Percentiles rank a stretch among this genome's conserved stretches.
phyloP scores from a whole-genome alignment of 345 rosid species.

The Eucalyptus grandis region DNA sequence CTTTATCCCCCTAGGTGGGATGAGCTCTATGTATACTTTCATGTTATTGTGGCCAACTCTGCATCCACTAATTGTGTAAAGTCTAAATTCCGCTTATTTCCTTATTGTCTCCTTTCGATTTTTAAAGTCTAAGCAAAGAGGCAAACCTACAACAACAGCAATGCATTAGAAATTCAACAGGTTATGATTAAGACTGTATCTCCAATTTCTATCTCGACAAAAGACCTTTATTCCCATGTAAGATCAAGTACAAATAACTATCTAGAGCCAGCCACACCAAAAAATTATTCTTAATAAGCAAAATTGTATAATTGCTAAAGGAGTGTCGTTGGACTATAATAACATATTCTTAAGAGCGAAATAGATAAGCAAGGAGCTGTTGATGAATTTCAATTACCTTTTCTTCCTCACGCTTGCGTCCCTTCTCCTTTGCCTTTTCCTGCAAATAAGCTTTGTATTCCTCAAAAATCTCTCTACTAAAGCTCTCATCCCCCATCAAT shows the following conservation, averaged over 20 bases:
- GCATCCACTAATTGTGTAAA: not conserved
- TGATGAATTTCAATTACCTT: slow-evolving; percentile 34
- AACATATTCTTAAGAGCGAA: not conserved
- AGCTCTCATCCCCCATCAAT: slow-evolving; percentile 65
- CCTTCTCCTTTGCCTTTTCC: slow-evolving; percentile 93
- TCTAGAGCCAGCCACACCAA: not conserved
- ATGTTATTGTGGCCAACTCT: not conserved
- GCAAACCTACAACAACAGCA: not conserved
- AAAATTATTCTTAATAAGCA: not conserved
- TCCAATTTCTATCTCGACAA: not conserved
- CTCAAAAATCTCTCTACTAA: slow-evolving; percentile 61
- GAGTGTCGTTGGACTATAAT: not conserved
- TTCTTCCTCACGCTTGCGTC: slow-evolving; percentile 90
- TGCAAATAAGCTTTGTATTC: slow-evolving; percentile 57
- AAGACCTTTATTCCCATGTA: not conserved
- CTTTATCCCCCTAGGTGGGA: not conserved
- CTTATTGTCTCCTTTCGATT: not conserved
- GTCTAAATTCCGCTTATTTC: not conserved
- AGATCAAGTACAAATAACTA: not conserved
- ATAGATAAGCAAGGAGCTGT: not conserved
- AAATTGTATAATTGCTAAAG: not conserved
- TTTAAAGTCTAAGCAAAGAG: not conserved
- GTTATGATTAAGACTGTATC: not conserved
- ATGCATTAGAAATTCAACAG: not conserved
- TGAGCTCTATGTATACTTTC: not conserved